phyloP scores from a whole-genome alignment of 2,329 filamentous ascomycete genomes.

The Epichloe uncinata region DNA sequence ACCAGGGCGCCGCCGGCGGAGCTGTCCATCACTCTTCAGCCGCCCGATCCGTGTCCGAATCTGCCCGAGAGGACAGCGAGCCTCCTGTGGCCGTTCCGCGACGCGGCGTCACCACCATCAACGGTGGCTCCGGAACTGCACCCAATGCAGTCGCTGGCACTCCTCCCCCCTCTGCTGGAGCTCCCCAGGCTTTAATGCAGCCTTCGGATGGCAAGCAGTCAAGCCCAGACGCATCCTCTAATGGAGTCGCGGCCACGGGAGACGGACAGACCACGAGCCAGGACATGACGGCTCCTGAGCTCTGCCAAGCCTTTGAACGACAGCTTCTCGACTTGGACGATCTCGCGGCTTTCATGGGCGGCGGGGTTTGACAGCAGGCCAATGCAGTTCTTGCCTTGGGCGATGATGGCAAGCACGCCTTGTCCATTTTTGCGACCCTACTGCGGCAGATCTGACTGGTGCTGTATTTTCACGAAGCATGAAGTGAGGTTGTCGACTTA shows the following conservation, averaged over 20 bases:
- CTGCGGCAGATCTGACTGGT: no score
- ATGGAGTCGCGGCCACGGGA: conserved; percentile 17
- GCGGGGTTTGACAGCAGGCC: conserved; percentile 33
- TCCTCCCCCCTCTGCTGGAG: conserved; percentile 21
- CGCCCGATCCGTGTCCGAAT: conserved; percentile 24
- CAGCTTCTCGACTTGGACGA: conserved; percentile 48
- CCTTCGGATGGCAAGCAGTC: conserved; percentile 23
- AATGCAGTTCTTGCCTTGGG: background rate
- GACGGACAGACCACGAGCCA: conserved; percentile 24
- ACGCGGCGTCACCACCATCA: conserved; percentile 45
- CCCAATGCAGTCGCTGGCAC: conserved; percentile 31
- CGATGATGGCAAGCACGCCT: no score
- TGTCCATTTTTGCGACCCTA: no score
- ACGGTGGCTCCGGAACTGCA: conserved; percentile 38
- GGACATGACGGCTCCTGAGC: conserved; percentile 46
- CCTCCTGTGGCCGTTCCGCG: conserved; percentile 34
- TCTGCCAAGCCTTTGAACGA: conserved; percentile 45
- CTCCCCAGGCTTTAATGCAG: conserved; percentile 13
- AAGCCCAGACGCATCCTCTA: conserved; percentile 19
- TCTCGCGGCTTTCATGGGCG: conserved; percentile 49
- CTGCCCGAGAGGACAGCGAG: conserved; percentile 37
- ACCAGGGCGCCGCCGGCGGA: conserved; percentile 17
- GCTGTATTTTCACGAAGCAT: background rate
- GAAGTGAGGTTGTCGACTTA: background rate
- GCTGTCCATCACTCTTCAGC: conserved; percentile 18